Evolutionary conservation across 768 basidiomycete species (phyloP).

Genomic region (Hypsizygus marmoreus): DNA sequence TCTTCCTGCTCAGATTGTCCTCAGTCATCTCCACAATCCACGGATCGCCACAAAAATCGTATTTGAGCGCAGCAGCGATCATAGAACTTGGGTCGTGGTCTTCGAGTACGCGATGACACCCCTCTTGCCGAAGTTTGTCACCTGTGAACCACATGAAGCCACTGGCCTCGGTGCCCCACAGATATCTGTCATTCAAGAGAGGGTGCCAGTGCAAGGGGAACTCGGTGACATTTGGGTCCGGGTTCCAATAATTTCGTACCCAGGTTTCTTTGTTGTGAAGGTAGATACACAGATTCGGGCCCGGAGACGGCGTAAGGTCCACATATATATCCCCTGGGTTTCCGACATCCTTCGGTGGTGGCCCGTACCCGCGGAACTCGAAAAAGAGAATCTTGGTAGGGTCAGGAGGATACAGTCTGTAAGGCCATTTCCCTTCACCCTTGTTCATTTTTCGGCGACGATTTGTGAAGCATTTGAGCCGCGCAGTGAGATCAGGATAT

Average conservation of each 20-base stretch:
- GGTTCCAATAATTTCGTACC: neutral
- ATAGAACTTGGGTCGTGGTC: no score
- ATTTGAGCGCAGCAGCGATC: no score
- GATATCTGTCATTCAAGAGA: neutral
- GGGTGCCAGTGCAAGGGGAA: conserved; percentile 1
- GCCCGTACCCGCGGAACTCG: conserved; percentile 11
- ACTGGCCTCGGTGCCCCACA: neutral
- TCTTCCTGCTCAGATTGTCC: no score
- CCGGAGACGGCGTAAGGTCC: conserved; percentile 8
- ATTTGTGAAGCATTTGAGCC: conserved; percentile 4
- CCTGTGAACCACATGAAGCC: conserved; percentile 1
- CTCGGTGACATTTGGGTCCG: neutral
- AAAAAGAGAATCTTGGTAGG: conserved; percentile 1
- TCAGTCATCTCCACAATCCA: no score
- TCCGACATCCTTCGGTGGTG: conserved; percentile 6
- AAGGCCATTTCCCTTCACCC: neutral
- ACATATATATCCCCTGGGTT: conserved; percentile 10
- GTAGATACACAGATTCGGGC: neutral
- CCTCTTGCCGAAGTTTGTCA: neutral
- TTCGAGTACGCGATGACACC: neutral
- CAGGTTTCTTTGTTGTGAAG: neutral
- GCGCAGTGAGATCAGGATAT: neutral
- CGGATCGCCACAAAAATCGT: no score
- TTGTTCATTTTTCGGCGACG: neutral
- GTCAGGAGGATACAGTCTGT: no score